These are phyloP conservation scores for Pichia pseudocactophila DNA, from an alignment of 805 yeast genomes.

Conservation along the genomic window DNA sequence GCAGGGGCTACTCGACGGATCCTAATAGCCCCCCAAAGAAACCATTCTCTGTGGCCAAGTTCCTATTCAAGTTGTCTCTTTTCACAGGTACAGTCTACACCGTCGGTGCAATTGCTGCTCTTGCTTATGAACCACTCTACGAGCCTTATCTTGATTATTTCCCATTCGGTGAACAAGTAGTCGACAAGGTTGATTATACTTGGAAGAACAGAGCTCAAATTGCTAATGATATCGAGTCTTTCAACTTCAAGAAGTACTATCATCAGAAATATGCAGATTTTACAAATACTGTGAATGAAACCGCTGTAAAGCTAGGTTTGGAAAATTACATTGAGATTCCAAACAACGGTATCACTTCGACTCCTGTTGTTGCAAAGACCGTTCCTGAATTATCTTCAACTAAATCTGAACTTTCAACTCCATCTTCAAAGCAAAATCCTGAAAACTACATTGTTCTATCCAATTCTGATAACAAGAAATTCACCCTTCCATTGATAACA, in stretches of 20 bases:
- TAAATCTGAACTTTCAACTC: background rate
- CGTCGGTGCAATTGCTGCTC: constrained; percentile 51
- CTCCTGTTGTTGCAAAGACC: background rate
- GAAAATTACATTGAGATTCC: constrained; percentile 33
- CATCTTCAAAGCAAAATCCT: background rate
- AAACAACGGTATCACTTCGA: constrained; percentile 27
- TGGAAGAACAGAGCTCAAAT: constrained; percentile 15
- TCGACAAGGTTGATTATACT: constrained; percentile 39
- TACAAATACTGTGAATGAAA: constrained; percentile 6
- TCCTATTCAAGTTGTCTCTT: constrained; percentile 21
- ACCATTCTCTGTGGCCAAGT: constrained; percentile 20
- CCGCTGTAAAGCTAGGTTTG: constrained; percentile 27
- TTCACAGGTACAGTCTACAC: constrained; percentile 34
- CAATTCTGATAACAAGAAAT: constrained; percentile 2
- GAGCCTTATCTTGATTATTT: constrained; percentile 54
- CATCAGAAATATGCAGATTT: constrained; percentile 4
- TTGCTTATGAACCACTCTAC: constrained; percentile 48
- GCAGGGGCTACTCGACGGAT: background rate
- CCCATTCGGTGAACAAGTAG: constrained; percentile 52
- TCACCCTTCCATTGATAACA: constrained; percentile 23
- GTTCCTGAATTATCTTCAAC: background rate
- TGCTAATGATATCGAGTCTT: constrained; percentile 14
- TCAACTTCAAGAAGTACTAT: constrained; percentile 10
- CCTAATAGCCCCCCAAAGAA: constrained; percentile 3
- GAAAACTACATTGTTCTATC: constrained; percentile 5